phyloP scores from a whole-genome alignment of 768 basidiomycete genomes.

The Leccinum uliginosum region DNA sequence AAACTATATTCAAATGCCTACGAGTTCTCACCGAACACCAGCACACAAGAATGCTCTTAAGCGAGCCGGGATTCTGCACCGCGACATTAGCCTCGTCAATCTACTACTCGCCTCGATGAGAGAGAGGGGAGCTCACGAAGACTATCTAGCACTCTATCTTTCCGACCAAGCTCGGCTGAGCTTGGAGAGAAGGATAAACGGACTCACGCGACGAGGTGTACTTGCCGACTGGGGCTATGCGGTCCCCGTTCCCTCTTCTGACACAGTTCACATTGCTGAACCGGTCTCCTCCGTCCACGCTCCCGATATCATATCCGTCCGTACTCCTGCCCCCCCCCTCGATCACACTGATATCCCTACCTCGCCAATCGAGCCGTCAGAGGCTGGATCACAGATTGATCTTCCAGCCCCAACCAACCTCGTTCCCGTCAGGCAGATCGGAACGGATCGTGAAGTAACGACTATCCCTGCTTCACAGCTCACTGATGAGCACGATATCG shows the following conservation, averaged over 20 bases:
- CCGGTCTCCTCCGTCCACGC: no score
- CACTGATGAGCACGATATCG: no score
- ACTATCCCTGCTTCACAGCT: no score
- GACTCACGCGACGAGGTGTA: neutral
- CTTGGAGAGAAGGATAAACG: neutral
- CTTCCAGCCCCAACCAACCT: neutral
- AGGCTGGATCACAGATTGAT: neutral
- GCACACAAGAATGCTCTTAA: slow-evolving; percentile 2
- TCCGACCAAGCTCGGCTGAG: neutral
- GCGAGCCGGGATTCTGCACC: neutral
- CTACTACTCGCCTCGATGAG: neutral
- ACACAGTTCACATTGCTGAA: no score
- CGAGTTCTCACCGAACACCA: neutral
- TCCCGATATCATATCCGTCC: no score
- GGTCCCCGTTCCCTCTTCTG: no score
- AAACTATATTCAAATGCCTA: neutral
- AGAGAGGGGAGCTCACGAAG: neutral
- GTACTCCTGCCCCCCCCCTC: no score
- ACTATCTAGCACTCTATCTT: neutral
- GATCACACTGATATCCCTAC: no score
- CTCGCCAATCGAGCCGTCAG: neutral
- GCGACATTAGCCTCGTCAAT: slow-evolving; percentile 6
- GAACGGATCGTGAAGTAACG: neutral
- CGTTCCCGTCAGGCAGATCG: neutral
- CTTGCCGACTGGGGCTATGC: slow-evolving; percentile 4